Evolutionary conservation across 2,329 filamentous ascomycete genomes (phyloP), one percentile per base, ranked within the genome.

Genomic region (Clonostachys sp.): DNA sequence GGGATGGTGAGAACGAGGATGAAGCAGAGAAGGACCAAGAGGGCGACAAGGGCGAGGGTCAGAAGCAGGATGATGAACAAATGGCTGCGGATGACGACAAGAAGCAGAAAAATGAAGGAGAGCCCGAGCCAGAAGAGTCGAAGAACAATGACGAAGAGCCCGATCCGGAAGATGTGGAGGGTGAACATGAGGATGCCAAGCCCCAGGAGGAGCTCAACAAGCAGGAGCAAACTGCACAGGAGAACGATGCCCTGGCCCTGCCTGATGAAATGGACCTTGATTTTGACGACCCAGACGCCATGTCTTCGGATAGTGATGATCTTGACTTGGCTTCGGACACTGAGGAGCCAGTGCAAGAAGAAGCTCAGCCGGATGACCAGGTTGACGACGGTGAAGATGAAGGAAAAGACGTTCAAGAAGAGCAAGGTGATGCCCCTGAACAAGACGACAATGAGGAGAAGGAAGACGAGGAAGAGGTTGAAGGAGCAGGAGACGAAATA

Each of bases 191-290:
- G 51, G 77, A 83, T 33, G 69, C 75, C 14, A 68, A 74, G 44
- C 69, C 72, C 6, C 74, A 78, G 50, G 77, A 83, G 33, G 78
- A 83, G 51, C 62, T 77, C 42, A 81, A 81, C 53, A 72, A 71
- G 42, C 81, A 84, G 56, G 81, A 91, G 50, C 86, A 90, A 45
- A 86, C 92, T 57, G 81, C 89, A 3, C 81, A 92, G 55, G 86
- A 96, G 61, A 85, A 90, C 56, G 84, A 95, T 50, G 84, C 86
- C 3, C 73, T 96, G 50, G 90, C 91, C 42, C 73, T 96, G 18
- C 91, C 91, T 0, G 91, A 96, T 40, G 89, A 96, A 53, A 86
- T 96, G 75, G 84, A 95, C 48, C 78, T 96, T 63, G 83, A 91
- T 53, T 77, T 94, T 47, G 86, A 92, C 53, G 86, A 88, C 30